Conservation (phyloP, 139 green algal species). For the Zygnema cylindricum region DNA sequence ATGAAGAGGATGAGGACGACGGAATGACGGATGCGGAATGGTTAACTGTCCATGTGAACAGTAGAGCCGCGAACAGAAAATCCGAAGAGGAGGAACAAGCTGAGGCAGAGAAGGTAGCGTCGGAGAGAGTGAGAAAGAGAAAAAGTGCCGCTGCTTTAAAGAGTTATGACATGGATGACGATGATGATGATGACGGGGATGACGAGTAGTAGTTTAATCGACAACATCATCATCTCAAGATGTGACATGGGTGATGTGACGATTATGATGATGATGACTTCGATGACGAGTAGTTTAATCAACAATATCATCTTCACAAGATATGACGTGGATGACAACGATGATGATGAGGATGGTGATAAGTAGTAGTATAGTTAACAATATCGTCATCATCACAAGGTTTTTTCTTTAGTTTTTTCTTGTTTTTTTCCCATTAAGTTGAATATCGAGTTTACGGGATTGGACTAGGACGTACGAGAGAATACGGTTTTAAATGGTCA, state of each 20-base stretch:
- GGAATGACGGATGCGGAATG: not conserved
- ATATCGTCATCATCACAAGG: not conserved
- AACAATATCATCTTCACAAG: too few species aligned
- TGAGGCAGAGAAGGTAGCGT: not conserved
- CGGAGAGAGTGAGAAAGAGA: not conserved
- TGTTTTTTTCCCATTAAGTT: too few species aligned
- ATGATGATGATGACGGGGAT: not conserved
- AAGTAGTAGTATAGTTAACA: not conserved
- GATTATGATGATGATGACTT: too few species aligned
- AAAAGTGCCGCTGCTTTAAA: not conserved
- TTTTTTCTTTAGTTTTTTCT: too few species aligned
- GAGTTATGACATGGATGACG: not conserved
- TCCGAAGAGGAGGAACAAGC: not conserved
- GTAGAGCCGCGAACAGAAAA: not conserved
- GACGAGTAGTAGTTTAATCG: not conserved
- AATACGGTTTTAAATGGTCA: too few species aligned
- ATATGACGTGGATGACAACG: not conserved
- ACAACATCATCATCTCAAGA: not conserved
- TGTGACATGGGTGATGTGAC: too few species aligned
- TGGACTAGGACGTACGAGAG: too few species aligned
- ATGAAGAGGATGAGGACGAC: not conserved
- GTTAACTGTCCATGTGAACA: not conserved
- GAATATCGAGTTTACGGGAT: too few species aligned
- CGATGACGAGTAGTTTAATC: too few species aligned
- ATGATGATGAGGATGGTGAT: not conserved